Percentiles rank a stretch among this genome's conserved stretches.
Evolutionary conservation across 2,329 filamentous ascomycete species (phyloP).

Genomic region (Hortaea sp.): DNA sequence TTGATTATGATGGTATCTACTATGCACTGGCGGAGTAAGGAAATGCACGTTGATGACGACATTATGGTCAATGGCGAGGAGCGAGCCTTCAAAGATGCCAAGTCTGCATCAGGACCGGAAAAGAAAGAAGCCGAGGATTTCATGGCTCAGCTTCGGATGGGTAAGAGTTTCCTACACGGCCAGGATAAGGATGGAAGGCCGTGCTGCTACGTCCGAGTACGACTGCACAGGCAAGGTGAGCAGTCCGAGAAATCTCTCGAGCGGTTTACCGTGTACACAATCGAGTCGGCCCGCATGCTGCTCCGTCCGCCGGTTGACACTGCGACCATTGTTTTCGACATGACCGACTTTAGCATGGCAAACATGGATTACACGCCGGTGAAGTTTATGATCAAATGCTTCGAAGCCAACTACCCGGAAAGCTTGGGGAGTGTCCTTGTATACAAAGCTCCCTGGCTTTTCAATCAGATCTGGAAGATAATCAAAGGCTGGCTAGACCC

Average conservation of each 20-base stretch:
- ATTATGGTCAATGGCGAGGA: slow-evolving; percentile 71
- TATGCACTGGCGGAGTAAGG: slow-evolving; percentile 76
- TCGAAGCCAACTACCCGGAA: slow-evolving; percentile 97
- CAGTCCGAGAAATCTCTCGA: slow-evolving; percentile 76
- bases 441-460: slow-evolving; percentile 94
- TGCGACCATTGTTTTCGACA: slow-evolving; percentile 87
- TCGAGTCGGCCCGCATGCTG: slow-evolving; percentile 85
- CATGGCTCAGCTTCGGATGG: slow-evolving; percentile 71
- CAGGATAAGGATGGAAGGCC: slow-evolving; percentile 74
- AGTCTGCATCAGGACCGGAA: slow-evolving; percentile 47
- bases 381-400: slow-evolving; percentile 99
- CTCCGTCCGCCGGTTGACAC: slow-evolving; percentile 76
- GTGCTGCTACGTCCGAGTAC: slow-evolving; percentile 74
- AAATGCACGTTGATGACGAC: slow-evolving; percentile 82
- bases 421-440: slow-evolving; percentile 81
- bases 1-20: slow-evolving; percentile 90
- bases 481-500: slow-evolving; percentile 95
- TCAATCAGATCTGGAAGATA: slow-evolving; percentile 95
- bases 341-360: slow-evolving; percentile 84
- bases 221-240: slow-evolving; percentile 71
- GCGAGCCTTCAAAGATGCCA: slow-evolving; percentile 50
- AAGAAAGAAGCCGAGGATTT: slow-evolving; percentile 71
- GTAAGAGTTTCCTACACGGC: slow-evolving; percentile 89
- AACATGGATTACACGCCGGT: slow-evolving; percentile 99
- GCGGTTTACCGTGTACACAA: slow-evolving; percentile 83